Evolutionary conservation across 129 eudicot genomes (phyloP).

Genomic region (Apium graveolens): DNA sequence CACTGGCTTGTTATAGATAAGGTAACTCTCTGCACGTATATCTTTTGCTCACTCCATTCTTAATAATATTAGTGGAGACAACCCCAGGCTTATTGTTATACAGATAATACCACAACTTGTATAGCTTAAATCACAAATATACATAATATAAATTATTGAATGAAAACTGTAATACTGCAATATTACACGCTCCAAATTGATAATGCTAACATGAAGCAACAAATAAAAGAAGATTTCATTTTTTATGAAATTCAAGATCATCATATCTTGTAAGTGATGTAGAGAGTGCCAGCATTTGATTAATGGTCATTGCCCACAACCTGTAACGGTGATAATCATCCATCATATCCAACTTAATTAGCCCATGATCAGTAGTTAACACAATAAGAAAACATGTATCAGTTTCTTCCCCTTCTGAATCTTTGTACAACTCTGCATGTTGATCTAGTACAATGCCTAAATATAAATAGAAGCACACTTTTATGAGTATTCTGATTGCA

Average conservation of each 20-base stretch:
- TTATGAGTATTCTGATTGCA: not conserved
- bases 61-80: not conserved
- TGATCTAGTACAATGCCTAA: slow-evolving; percentile 62
- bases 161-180: not conserved
- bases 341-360: slow-evolving; percentile 77
- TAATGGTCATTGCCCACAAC: slow-evolving; percentile 72
- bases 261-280: slow-evolving; percentile 47
- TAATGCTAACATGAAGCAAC: not conserved
- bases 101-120: not conserved
- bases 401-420: slow-evolving; percentile 38
- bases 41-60: not conserved
- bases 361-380: slow-evolving; percentile 58
- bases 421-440: slow-evolving; percentile 67
- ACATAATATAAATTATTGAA: not conserved
- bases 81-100: not conserved
- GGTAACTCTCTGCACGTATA: not conserved
- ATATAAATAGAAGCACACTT: not conserved
- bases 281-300: slow-evolving; percentile 61
- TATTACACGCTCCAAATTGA: slow-evolving; percentile 18
- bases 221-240: slow-evolving; percentile 18
- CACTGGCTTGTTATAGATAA: not conserved
- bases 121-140: slow-evolving; percentile 8
- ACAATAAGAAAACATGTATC: slow-evolving; percentile 66
- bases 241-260: slow-evolving; percentile 31
- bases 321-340: slow-evolving; percentile 52